Percentiles rank a stretch among this genome's conserved stretches.
Conservation (phyloP, 2,329 filamentous ascomycete species). For the Verticillium nonalfalfae region DNA sequence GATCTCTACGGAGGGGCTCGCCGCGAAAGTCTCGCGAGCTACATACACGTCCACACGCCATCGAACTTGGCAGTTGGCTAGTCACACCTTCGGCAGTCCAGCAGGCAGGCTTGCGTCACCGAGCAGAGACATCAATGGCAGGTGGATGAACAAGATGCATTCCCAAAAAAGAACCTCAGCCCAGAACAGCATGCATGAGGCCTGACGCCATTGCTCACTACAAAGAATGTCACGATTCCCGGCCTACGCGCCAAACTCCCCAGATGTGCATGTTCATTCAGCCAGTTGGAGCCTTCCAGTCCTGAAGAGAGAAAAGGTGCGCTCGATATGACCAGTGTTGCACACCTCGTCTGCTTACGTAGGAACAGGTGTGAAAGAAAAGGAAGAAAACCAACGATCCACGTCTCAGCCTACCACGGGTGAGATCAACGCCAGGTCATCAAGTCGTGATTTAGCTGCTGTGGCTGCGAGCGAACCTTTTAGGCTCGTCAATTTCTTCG, state of each 20-base stretch:
- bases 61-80: too few species aligned
- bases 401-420: background rate
- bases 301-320: background rate
- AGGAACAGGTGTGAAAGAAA: background rate
- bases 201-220: background rate
- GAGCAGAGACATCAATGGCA: background rate
- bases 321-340: background rate
- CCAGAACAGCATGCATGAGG: background rate
- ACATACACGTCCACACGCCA: too few species aligned
- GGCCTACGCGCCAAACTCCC: background rate
- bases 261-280: background rate
- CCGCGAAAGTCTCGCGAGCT: too few species aligned
- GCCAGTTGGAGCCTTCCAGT: background rate
- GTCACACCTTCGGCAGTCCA: background rate
- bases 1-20: too few species aligned
- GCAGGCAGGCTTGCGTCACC: background rate
- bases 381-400: background rate
- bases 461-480: conserved; percentile 14
- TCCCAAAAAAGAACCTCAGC: background rate
- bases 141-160: background rate
- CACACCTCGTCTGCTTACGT: background rate
- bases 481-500: conserved; percentile 44
- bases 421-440: conserved; percentile 1
- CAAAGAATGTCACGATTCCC: background rate
- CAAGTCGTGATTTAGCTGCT: background rate